phyloP scores from a whole-genome alignment of 164 flowering plant species.

The Stephania japonica region DNA sequence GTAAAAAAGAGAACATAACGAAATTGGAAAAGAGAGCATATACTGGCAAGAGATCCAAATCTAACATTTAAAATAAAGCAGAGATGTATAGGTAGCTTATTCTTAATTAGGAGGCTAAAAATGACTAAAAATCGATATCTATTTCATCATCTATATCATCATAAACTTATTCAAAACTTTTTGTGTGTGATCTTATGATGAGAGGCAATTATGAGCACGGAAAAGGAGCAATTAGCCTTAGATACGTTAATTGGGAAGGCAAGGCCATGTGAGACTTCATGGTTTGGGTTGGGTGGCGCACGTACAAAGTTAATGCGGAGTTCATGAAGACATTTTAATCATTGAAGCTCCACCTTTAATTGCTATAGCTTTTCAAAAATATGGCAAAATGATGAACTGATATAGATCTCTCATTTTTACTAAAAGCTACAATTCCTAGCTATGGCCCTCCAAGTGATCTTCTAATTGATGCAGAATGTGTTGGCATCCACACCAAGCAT shows the following conservation, averaged over 20 bases:
- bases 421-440: neutral
- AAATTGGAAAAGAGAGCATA: conserved; percentile 18
- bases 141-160: neutral
- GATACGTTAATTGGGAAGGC: neutral
- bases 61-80: conserved; percentile 12
- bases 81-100: neutral
- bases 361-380: neutral
- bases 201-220: conserved; percentile 9
- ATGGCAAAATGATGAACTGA: neutral
- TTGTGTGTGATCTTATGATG: neutral
- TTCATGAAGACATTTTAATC: neutral
- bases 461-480: conserved; percentile 2
- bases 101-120: conserved; percentile 19
- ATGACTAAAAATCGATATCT: conserved; percentile 2
- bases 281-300: conserved; percentile 15
- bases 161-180: neutral
- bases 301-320: neutral
- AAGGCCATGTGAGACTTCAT: conserved; percentile 23
- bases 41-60: neutral
- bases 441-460: neutral
- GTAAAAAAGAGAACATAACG: conserved; percentile 16
- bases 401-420: neutral
- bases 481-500: conserved; percentile 6
- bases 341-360: neutral
- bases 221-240: neutral